These are phyloP conservation scores for Leucoagaricus sp. DNA, from an alignment of 1,284 basidiomycete species.

Conservation along the genomic window DNA sequence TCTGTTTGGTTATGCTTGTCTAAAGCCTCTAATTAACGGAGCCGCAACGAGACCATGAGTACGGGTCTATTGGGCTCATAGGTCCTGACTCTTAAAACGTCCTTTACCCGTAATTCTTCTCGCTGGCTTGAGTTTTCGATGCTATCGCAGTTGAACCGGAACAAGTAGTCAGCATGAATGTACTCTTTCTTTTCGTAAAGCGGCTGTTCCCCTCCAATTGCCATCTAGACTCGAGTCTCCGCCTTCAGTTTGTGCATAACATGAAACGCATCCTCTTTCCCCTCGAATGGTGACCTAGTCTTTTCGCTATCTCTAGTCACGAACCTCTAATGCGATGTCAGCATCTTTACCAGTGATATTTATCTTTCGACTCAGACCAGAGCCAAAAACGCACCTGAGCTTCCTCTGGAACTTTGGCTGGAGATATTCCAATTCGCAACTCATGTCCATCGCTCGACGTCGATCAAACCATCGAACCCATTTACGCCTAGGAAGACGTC, in stretches of 20 bases:
- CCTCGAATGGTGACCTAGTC: conserved; percentile 33
- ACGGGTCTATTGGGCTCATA: neutral
- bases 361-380: neutral
- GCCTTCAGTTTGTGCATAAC: conserved; percentile 1
- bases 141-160: neutral
- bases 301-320: neutral
- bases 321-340: conserved; percentile 1
- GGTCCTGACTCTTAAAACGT: neutral
- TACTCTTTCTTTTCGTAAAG: conserved; percentile 1
- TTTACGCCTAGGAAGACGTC: conserved; percentile 37
- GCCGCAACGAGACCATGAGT: conserved; percentile 1
- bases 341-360: conserved; percentile 4
- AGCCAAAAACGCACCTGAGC: conserved; percentile 25
- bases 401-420: conserved; percentile 56
- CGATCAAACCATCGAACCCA: conserved; percentile 42
- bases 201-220: neutral
- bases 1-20: conserved; percentile 30
- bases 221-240: neutral
- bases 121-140: conserved; percentile 5
- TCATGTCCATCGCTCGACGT: conserved; percentile 40
- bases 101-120: neutral
- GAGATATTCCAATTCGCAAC: conserved; percentile 61
- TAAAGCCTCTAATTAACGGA: neutral
- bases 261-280: conserved; percentile 24
- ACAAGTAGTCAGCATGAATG: conserved; percentile 1